Percentiles rank a stretch among this genome's conserved stretches.
These are phyloP conservation scores for Wickerhamomyces xylosicus DNA, from an alignment of 805 yeast genomes.

Conservation along the genomic window DNA sequence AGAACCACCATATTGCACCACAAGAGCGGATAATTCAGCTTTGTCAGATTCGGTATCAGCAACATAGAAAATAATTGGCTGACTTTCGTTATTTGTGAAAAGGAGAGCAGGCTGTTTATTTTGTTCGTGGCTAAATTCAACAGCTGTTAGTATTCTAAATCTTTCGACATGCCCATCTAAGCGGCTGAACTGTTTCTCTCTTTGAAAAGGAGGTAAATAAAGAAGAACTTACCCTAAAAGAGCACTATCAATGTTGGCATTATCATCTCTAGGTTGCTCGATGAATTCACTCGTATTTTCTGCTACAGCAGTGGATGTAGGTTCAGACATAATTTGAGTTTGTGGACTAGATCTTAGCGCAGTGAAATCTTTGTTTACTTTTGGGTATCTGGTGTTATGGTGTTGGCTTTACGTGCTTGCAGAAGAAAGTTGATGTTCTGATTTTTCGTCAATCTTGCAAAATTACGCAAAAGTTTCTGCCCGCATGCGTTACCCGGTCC, in stretches of 20 bases:
- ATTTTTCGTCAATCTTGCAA: neutral
- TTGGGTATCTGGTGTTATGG: neutral
- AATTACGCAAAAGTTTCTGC: neutral
- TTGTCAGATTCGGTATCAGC: constrained; percentile 14
- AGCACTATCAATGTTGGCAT: neutral
- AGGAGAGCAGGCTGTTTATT: neutral
- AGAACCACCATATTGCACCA: constrained; percentile 15
- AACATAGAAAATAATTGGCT: constrained; percentile 13
- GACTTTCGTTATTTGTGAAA: constrained; percentile 2
- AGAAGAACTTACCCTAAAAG: neutral
- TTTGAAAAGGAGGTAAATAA: neutral
- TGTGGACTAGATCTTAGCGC: neutral
- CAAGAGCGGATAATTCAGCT: constrained; percentile 4
- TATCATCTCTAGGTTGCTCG: neutral
- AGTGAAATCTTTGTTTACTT: neutral
- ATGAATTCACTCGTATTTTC: neutral
- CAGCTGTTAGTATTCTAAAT: neutral
- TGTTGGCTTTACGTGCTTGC: neutral
- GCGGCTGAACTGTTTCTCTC: too few relatives aligned
- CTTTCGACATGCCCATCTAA: too few relatives aligned
- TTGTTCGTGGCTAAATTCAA: neutral
- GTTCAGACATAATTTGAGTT: neutral
- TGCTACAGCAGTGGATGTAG: neutral
- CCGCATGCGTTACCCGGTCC: neutral
- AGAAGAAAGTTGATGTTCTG: neutral